phyloP scores from a whole-genome alignment of 306 rosid genomes.

The Sindora glabra region DNA sequence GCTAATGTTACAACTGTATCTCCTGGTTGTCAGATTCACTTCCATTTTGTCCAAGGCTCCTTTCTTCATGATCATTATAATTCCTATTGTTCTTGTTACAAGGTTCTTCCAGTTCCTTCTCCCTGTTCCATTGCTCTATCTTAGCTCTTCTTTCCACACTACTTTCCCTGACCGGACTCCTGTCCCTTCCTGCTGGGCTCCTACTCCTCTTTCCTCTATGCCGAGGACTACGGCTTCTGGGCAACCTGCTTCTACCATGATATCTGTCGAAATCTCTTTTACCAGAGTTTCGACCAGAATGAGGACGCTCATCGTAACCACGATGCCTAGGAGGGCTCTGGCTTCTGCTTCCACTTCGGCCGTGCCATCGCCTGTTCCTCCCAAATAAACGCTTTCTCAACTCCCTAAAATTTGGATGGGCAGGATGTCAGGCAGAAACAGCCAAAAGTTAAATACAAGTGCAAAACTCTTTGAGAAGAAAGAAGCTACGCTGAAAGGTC shows the following conservation, averaged over 20 bases:
- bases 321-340: conserved; percentile 80
- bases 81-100: conserved; percentile 30
- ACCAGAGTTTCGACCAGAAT: conserved; percentile 54
- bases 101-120: conserved; percentile 50
- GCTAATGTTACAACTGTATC: conserved; percentile 34
- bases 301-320: conserved; percentile 61
- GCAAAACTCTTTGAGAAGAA: too few relatives aligned
- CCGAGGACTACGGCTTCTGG: conserved; percentile 93
- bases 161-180: conserved; percentile 75
- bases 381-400: conserved; percentile 79
- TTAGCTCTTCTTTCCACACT: conserved; percentile 93
- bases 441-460: too few relatives aligned
- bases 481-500: too few relatives aligned
- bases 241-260: conserved; percentile 55
- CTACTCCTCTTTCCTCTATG: conserved; percentile 73
- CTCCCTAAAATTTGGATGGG: conserved; percentile 51
- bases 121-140: conserved; percentile 95
- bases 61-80: conserved; percentile 30
- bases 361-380: conserved; percentile 65
- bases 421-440: background rate
- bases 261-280: conserved; percentile 77
- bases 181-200: conserved; percentile 72
- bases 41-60: conserved; percentile 34
- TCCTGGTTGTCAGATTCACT: conserved; percentile 38
- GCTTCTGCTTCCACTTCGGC: conserved; percentile 70